Percentiles rank a stretch among this genome's conserved stretches.
phyloP scores from a whole-genome alignment of 2,329 filamentous ascomycete species.

The Penicillium sp. region DNA sequence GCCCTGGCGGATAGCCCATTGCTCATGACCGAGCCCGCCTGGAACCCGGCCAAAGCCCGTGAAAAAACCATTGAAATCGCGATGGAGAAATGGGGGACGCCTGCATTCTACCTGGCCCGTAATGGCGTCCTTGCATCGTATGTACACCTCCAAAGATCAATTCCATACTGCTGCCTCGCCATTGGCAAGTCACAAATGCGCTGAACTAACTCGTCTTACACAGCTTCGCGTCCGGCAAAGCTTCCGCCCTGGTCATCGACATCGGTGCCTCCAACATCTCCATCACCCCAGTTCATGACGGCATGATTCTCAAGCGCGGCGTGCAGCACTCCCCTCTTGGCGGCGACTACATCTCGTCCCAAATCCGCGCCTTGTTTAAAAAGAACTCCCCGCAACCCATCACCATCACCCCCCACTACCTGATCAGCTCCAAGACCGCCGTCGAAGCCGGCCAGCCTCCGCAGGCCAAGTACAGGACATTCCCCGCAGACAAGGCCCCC shows the following conservation, averaged over 20 bases:
- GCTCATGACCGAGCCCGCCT: conserved; percentile 90
- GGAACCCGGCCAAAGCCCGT: conserved; percentile 84
- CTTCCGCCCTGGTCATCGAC: conserved; percentile 89
- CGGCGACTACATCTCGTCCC: conserved; percentile 86
- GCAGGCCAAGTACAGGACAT: conserved; percentile 74
- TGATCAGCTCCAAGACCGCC: conserved; percentile 82
- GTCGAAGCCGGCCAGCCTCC: conserved; percentile 84
- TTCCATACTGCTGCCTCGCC: not conserved
- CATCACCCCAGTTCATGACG: conserved; percentile 89
- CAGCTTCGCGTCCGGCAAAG: conserved; percentile 85
- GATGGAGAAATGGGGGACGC: conserved; percentile 95
- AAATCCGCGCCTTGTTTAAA: conserved; percentile 80
- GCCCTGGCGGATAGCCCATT: conserved; percentile 86
- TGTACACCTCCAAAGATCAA: conserved; percentile 30
- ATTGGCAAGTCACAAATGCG: not conserved
- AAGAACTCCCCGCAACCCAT: conserved; percentile 68
- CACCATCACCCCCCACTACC: conserved; percentile 79
- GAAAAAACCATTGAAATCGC: conserved; percentile 95
- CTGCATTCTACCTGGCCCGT: conserved; percentile 90
- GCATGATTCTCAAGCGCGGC: conserved; percentile 88
- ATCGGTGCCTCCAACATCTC: conserved; percentile 86
- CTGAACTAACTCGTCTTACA: not conserved
- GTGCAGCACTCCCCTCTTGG: conserved; percentile 83
- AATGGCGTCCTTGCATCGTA: conserved; percentile 83
- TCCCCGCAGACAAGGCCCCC: conserved; percentile 61